Evolutionary conservation across 345 rosid species (phyloP).

Genomic region (sweet orange (Citrus sinensis)): DNA sequence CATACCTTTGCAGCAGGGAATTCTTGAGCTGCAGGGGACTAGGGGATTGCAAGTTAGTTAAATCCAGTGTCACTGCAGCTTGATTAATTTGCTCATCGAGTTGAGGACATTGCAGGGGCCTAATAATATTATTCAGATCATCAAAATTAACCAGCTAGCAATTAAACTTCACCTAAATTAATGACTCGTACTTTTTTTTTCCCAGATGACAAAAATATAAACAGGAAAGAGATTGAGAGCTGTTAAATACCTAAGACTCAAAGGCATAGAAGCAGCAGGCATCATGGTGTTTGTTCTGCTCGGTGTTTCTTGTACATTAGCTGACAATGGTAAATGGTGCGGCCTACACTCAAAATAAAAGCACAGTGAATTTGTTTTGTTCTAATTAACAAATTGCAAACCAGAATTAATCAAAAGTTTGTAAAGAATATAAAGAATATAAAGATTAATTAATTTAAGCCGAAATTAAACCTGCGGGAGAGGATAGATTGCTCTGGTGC

Average conservation of each 20-base stretch:
- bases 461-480: background rate
- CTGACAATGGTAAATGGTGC: background rate
- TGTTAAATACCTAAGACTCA: constrained; percentile 5
- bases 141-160: background rate
- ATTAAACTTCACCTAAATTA: too few relatives aligned
- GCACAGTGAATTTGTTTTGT: background rate
- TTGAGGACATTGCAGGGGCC: background rate
- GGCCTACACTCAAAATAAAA: background rate
- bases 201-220: too few relatives aligned
- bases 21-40: background rate
- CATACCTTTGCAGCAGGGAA: background rate
- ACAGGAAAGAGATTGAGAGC: background rate
- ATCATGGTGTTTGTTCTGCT: background rate
- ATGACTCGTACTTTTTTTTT: too few relatives aligned
- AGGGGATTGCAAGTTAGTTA: background rate
- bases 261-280: background rate
- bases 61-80: background rate
- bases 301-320: background rate
- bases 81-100: constrained; percentile 3
- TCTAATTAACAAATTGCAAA: background rate
- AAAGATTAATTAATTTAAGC: too few relatives aligned
- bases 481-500: background rate
- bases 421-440: background rate
- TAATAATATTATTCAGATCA: background rate
- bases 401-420: background rate